Percentiles rank a stretch among this genome's conserved stretches.
These are phyloP conservation scores for Scedosporium minutisporum DNA, from an alignment of 2,329 filamentous ascomycete genomes.

Conservation along the genomic window DNA sequence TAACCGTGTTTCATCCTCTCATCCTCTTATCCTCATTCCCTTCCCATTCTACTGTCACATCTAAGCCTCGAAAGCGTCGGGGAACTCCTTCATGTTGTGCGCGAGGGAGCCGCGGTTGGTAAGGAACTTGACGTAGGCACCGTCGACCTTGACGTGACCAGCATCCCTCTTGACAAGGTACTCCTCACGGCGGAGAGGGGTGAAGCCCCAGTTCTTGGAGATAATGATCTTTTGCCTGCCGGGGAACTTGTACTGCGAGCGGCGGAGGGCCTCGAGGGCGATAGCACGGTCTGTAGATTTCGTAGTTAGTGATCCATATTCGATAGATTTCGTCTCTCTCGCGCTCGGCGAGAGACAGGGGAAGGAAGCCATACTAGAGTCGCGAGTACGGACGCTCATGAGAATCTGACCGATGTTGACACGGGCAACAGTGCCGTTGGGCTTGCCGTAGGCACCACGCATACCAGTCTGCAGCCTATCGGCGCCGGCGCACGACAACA, in stretches of 20 bases:
- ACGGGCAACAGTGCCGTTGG: constrained; percentile 96
- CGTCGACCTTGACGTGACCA: constrained; percentile 90
- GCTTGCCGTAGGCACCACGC: constrained; percentile 99
- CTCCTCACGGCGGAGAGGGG: constrained; percentile 92
- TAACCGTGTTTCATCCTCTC: constrained; percentile 12
- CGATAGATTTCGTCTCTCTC: neutral
- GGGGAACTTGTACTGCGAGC: constrained; percentile 99
- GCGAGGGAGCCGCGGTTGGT: constrained; percentile 80
- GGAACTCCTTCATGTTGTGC: constrained; percentile 90
- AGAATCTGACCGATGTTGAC: constrained; percentile 99
- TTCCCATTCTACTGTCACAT: constrained; percentile 15
- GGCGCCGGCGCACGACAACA: constrained; percentile 99
- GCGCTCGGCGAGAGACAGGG: neutral
- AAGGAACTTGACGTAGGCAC: constrained; percentile 99
- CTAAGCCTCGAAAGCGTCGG: constrained; percentile 70
- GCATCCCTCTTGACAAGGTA: constrained; percentile 92
- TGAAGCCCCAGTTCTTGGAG: constrained; percentile 99
- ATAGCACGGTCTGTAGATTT: constrained; percentile 60
- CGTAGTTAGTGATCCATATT: neutral
- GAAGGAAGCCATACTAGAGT: constrained; percentile 57
- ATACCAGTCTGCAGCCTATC: constrained; percentile 99
- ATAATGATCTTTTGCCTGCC: constrained; percentile 99
- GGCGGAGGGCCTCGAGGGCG: constrained; percentile 96
- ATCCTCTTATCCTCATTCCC: constrained; percentile 19
- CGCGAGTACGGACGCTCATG: constrained; percentile 93